A percentile compares a stretch with the other conserved stretches of the same genome.
phyloP scores from a whole-genome alignment of 306 rosid species.

The Abrus pulchellus region DNA sequence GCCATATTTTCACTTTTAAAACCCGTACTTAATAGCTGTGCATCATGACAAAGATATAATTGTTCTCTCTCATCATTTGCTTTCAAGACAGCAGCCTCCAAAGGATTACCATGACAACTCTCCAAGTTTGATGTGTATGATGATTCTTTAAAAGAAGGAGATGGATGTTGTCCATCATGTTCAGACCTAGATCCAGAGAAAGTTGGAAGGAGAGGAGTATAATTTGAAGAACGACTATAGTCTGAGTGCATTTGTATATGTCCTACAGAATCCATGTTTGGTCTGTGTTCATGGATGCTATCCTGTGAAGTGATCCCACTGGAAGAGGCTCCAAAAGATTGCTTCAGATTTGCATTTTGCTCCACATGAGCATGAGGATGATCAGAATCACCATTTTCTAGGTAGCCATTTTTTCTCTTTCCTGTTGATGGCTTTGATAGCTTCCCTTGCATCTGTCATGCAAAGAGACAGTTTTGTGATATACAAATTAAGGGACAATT shows the following conservation, averaged over 20 bases:
- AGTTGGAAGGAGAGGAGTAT: constrained; percentile 48
- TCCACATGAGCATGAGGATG: constrained; percentile 35
- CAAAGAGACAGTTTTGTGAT: constrained; percentile 10
- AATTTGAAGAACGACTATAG: constrained; percentile 42
- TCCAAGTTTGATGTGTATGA: constrained; percentile 59
- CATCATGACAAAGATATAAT: constrained; percentile 38
- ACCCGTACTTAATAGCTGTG: constrained; percentile 48
- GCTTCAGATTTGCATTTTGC: constrained; percentile 50
- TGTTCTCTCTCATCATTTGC: constrained; percentile 50
- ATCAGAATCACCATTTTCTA: constrained; percentile 53
- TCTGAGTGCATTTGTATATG: constrained; percentile 40
- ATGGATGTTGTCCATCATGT: constrained; percentile 37
- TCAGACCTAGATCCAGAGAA: constrained; percentile 54
- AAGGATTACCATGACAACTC: constrained; percentile 45
- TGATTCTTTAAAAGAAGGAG: constrained; percentile 59
- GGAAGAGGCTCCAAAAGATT: constrained; percentile 47
- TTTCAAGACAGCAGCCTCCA: constrained; percentile 49
- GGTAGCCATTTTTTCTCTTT: constrained; percentile 42
- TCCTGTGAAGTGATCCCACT: constrained; percentile 45
- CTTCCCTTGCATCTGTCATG: constrained; percentile 51
- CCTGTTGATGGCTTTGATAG: constrained; percentile 50
- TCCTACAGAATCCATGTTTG: constrained; percentile 41
- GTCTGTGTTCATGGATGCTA: constrained; percentile 49
- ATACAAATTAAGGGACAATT: constrained; percentile 6
- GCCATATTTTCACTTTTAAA: constrained; percentile 45